Percentiles rank a stretch among this genome's conserved stretches.
These are phyloP conservation scores for Penicillium soppii DNA, from an alignment of 495 filamentous ascomycete genomes.

Conservation along the genomic window DNA sequence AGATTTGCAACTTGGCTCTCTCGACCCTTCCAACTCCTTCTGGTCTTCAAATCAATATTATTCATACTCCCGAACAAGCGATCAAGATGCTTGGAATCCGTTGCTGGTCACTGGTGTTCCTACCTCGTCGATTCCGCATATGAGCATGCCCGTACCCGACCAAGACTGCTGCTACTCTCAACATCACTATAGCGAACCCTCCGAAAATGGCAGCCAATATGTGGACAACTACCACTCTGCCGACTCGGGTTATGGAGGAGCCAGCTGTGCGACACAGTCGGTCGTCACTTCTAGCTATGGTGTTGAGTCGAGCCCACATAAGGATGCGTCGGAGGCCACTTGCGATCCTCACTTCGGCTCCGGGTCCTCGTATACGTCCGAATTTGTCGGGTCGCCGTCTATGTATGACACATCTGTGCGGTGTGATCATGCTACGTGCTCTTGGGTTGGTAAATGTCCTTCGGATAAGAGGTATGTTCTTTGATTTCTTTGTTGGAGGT, in stretches of 20 bases:
- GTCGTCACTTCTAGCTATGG: conserved; percentile 33
- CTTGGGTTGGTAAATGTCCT: conserved; percentile 42
- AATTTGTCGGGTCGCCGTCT: conserved; percentile 20
- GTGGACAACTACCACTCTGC: conserved; percentile 45
- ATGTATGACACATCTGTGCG: conserved; percentile 23
- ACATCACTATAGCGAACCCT: conserved; percentile 38
- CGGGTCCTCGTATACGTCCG: conserved; percentile 10
- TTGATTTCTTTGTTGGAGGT: neutral
- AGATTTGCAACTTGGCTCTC: conserved; percentile 27
- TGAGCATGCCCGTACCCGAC: conserved; percentile 16
- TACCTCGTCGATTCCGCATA: conserved; percentile 14
- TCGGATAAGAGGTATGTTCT: conserved; percentile 39
- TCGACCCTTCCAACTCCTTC: conserved; percentile 22
- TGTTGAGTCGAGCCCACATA: conserved; percentile 30
- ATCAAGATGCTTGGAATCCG: conserved; percentile 43
- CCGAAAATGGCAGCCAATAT: conserved; percentile 56
- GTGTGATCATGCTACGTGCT: conserved; percentile 36
- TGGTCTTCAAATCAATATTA: conserved; percentile 23
- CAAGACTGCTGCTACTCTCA: conserved; percentile 26
- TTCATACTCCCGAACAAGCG: conserved; percentile 21
- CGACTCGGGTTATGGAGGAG: conserved; percentile 66
- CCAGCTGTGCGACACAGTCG: conserved; percentile 46
- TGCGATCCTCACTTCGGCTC: conserved; percentile 3
- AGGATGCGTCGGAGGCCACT: conserved; percentile 19
- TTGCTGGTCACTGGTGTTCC: conserved; percentile 37